Evolutionary conservation across 352 stramenopile species (phyloP), one percentile per base, ranked within the genome.

Genomic region (Globisporangium yorkense): DNA sequence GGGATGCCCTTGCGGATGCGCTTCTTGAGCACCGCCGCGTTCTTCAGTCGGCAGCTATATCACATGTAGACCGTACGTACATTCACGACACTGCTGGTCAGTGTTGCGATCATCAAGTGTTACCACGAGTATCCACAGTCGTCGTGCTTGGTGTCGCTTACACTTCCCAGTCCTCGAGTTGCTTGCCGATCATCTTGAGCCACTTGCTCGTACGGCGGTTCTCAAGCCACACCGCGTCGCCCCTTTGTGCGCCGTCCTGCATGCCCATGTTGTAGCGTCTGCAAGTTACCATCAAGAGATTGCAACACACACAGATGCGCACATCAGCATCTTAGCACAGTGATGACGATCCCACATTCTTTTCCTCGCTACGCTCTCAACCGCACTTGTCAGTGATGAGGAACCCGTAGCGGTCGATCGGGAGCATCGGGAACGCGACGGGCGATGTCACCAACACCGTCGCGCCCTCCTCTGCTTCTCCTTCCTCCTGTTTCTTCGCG

Each of bases 151-250:
- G 21, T 24, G 21, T 24, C 21, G 21, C 21, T 24, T 61, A 87
- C 59, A 84, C 70, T 64, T 89, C 74, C 78, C 81, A 91, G 62
- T 91, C 78, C 55, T 91, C 78, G 33, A 88, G 67, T 61, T 86
- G 72, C 46, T 86, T 87, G 56, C 81, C 81, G 43, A 88, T 89
- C 81, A 91, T 91, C 56, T 79, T 76, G 50, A 91, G 68, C 81
- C 81, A 91, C 57, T 91, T 91, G 45, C 89, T 73, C 29, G 76
- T 88, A 37, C 81, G 76, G 5, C 71, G 77, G 59, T 91, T 91
- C 67, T 91, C 81, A 7, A 91, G 73, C 81, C 81, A 91, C 16
- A 85, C 62, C 1, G 67, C 65, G 31, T 29, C 49, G 13, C 74
- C 61, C 47, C 77, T 78, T 29, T 78, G 68, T 0, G 59, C 53